Conservation (phyloP, 495 filamentous ascomycete genomes). For the Clohesyomyces aquaticus region DNA sequence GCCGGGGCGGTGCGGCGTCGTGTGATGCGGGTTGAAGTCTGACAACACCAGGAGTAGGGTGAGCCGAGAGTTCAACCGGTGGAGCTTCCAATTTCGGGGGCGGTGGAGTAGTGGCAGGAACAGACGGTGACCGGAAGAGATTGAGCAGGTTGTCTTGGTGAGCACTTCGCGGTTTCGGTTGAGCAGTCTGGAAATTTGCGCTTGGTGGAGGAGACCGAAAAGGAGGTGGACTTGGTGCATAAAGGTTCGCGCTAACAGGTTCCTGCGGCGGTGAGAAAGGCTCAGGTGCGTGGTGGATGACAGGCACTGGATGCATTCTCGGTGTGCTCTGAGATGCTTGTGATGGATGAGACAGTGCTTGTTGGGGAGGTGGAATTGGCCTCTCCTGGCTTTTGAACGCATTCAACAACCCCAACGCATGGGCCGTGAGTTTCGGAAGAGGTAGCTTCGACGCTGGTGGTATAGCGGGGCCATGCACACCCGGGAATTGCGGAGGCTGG, state of each 20-base stretch:
- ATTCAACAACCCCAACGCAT: conserved; percentile 44
- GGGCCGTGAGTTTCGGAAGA: conserved; percentile 60
- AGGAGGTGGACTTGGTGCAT: conserved; percentile 19
- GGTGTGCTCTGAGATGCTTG: conserved; percentile 12
- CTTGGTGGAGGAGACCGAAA: conserved; percentile 25
- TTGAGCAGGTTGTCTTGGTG: conserved; percentile 46
- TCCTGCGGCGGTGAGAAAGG: conserved; percentile 10
- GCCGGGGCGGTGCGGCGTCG: conserved; percentile 10
- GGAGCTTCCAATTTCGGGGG: conserved; percentile 1
- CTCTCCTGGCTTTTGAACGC: conserved; percentile 43
- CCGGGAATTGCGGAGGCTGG: conserved; percentile 39
- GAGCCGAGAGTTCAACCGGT: conserved; percentile 37
- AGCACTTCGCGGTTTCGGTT: conserved; percentile 36
- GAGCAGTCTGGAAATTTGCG: conserved; percentile 21
- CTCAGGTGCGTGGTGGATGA: conserved; percentile 5
- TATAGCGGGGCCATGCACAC: conserved; percentile 50
- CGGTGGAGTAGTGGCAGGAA: conserved; percentile 24
- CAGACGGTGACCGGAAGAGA: conserved; percentile 42
- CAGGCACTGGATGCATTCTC: conserved; percentile 9
- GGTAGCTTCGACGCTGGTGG: conserved; percentile 62
- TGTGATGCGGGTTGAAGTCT: background rate
- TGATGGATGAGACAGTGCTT: conserved; percentile 21
- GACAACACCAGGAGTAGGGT: conserved; percentile 30
- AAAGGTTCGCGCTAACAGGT: conserved; percentile 14
- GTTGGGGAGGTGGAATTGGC: conserved; percentile 36